phyloP scores from a whole-genome alignment of 208 protist genomes.

The Trypanosoma avium region DNA sequence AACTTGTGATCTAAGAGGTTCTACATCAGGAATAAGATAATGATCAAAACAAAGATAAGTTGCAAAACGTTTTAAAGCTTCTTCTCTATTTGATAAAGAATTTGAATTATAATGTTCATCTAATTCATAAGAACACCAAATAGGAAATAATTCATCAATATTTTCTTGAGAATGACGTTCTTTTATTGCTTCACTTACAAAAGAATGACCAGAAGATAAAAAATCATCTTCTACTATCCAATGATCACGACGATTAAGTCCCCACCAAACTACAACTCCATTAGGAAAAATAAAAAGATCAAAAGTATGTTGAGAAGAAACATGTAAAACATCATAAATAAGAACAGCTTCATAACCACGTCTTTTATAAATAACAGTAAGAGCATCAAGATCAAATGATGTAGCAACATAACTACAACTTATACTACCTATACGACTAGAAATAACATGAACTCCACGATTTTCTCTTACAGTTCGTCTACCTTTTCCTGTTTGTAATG shows the following conservation, averaged over 20 bases:
- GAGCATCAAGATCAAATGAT: constrained; percentile 40
- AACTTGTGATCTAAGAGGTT: constrained; percentile 45
- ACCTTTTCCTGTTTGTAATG: constrained; percentile 14
- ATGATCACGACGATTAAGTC: constrained; percentile 60
- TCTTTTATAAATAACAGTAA: constrained; percentile 48
- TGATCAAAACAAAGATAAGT: constrained; percentile 74
- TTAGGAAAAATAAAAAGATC: constrained; percentile 66
- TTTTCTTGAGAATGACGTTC: constrained; percentile 43
- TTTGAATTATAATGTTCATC: constrained; percentile 32
- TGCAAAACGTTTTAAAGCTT: constrained; percentile 47
- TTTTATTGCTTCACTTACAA: constrained; percentile 36
- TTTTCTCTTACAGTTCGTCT: constrained; percentile 6
- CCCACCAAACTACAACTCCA: constrained; percentile 79
- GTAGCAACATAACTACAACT: constrained; percentile 60
- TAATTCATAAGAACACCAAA: constrained; percentile 69
- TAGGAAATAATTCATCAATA: constrained; percentile 66
- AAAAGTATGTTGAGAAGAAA: constrained; percentile 44
- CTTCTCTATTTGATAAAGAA: constrained; percentile 21
- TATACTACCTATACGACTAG: constrained; percentile 59
- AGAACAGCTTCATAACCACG: constrained; percentile 52
- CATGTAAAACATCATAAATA: constrained; percentile 55
- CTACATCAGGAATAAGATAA: constrained; percentile 51
- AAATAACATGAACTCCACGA: constrained; percentile 33
- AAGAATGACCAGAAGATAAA: constrained; percentile 32
- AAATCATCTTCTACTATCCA: constrained; percentile 78